Evolutionary conservation across 148 eudicot genomes (phyloP).

Genomic region (Drosera capensis): DNA sequence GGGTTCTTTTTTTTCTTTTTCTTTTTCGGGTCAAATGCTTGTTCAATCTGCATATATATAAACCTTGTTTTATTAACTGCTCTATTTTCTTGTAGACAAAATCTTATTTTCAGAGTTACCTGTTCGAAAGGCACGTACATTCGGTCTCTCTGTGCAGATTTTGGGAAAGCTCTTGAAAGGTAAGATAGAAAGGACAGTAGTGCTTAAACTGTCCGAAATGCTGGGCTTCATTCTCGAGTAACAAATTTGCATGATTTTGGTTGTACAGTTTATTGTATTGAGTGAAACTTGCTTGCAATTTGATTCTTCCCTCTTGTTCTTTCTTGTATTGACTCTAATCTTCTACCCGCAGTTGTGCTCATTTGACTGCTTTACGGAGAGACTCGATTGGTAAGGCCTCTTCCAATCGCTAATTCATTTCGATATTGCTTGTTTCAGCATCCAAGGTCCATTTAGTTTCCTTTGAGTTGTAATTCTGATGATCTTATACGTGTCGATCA

Average conservation of each 20-base stretch:
- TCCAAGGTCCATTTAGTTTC: not conserved
- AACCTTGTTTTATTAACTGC: too few species aligned
- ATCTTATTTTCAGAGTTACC: conserved; percentile 76
- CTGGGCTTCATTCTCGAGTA: too few species aligned
- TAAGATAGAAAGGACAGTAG: conserved; percentile 16
- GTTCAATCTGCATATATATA: too few species aligned
- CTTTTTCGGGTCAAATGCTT: too few species aligned
- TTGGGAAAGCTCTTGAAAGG: conserved; percentile 91
- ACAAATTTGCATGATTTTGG: not conserved
- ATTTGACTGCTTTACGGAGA: conserved; percentile 78
- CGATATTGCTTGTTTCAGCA: not conserved
- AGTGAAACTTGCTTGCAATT: too few species aligned
- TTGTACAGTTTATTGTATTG: not conserved
- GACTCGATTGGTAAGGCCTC: conserved; percentile 78
- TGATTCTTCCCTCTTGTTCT: not conserved
- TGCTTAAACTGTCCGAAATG: too few species aligned
- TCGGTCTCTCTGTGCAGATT: conserved; percentile 89
- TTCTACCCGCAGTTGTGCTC: conserved; percentile 81
- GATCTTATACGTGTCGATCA: too few species aligned
- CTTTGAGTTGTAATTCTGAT: too few species aligned
- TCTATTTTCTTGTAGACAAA: conserved; percentile 45
- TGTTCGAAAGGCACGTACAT: conserved; percentile 96
- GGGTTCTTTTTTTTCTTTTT: too few species aligned
- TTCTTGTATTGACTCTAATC: conserved; percentile 1
- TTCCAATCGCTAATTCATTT: not conserved